Evolutionary conservation across 495 filamentous ascomycete genomes (phyloP), one percentile per base, ranked within the genome.

Genomic region (Aspergillus avenaceus): DNA sequence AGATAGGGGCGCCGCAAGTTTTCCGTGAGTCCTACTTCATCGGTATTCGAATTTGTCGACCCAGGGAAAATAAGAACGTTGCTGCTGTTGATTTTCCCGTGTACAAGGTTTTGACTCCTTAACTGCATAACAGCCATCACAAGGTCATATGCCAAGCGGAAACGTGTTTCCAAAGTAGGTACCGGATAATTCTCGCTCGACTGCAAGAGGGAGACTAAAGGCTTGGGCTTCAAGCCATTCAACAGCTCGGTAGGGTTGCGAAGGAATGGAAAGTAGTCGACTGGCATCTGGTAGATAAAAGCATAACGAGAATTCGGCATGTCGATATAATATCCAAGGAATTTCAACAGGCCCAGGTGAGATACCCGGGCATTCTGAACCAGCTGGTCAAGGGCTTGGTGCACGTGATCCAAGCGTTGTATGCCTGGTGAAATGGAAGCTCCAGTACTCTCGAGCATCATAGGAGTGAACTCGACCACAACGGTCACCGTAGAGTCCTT

Each of bases 251-350:
- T 73, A 1, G 71, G 73, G 31, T 75, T 73, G 41, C 60, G 66
- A 19, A 76, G 57, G 45, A 73, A 74, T 1, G 72, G 71, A 47
- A 72, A 70, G 52, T 72, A 74, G 58, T 73, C 79, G 7, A 80
- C 73, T 0, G 91, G 91, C 59, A 95, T 84, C 45, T 88, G 83
- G 58, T 91, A 96, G 42, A 96, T 79, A 40, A 96, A 76, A 19
- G 87, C 90, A 62, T 89, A 85, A 8, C 89, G 79, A 9, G 86
- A 84, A 61, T 88, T 78, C 6, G 78, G 76, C 56, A 87, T 79
- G 63, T 96, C 90, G 61, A 91, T 81, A 54, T 87, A 88, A 63
- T 90, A 96, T n/a, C 88, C 91, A 22, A 95, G 63, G 49, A 95
- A 79, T 34, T 79, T 80, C 71, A 92, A 79, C 0, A 87, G 79